A percentile compares a stretch with the other conserved stretches of the same genome.
These are phyloP conservation scores for Cordyceps cateniannulata DNA, from an alignment of 2,329 filamentous ascomycete species.

Conservation along the genomic window DNA sequence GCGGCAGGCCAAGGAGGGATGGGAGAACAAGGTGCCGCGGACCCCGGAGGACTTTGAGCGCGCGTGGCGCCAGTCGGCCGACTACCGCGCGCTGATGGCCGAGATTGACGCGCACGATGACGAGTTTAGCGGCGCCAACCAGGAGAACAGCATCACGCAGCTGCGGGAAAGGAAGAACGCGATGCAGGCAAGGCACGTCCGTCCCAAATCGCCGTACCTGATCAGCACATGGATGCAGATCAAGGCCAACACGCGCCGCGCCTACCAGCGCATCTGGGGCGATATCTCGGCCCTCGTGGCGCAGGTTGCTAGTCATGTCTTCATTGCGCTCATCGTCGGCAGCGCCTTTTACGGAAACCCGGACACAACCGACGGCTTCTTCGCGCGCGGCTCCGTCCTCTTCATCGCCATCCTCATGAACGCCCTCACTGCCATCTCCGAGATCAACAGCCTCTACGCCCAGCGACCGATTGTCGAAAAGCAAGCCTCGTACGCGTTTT, in stretches of 20 bases:
- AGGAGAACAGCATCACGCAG: constrained; percentile 30
- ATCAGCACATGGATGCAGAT: constrained; percentile 50
- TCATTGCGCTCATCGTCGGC: constrained; percentile 56
- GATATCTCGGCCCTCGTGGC: constrained; percentile 43
- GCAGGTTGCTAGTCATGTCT: constrained; percentile 39
- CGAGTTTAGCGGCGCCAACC: constrained; percentile 35
- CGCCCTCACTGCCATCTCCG: constrained; percentile 49
- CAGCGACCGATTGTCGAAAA: constrained; percentile 44
- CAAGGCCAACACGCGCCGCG: constrained; percentile 41
- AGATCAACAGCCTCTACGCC: constrained; percentile 40
- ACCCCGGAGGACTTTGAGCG: constrained; percentile 63
- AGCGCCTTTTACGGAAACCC: constrained; percentile 52
- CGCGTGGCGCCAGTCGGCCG: constrained; percentile 38
- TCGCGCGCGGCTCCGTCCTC: constrained; percentile 47
- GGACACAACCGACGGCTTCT: constrained; percentile 44
- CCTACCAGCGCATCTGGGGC: constrained; percentile 47
- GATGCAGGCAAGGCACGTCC: constrained; percentile 45
- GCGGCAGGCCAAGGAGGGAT: constrained; percentile 48
- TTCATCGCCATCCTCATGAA: constrained; percentile 57
- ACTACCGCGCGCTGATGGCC: constrained; percentile 33
- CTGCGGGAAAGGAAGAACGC: constrained; percentile 43
- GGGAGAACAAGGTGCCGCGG: constrained; percentile 55
- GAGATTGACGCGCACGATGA: constrained; percentile 47
- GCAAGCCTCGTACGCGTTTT: constrained; percentile 42
- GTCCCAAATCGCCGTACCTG: constrained; percentile 51